Percentiles rank a stretch among this genome's conserved stretches.
phyloP scores from a whole-genome alignment of 345 rosid genomes.

The Arabidopsis suecica region DNA sequence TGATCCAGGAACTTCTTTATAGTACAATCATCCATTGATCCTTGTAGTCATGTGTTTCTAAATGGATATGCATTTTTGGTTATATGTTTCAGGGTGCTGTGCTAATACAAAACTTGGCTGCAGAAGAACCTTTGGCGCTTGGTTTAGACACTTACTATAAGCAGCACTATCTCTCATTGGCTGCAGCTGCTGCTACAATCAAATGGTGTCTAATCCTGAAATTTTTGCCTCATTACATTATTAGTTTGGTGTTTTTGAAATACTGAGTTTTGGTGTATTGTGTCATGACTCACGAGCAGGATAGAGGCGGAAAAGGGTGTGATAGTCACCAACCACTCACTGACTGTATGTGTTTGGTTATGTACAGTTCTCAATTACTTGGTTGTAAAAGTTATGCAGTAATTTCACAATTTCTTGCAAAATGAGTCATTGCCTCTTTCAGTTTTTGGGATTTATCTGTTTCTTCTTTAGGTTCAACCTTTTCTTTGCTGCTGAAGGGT shows the following conservation, averaged over 20 bases:
- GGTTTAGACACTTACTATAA: constrained; percentile 93
- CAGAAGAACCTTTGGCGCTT: constrained; percentile 88
- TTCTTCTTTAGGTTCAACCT: no score
- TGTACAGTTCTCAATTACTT: not conserved
- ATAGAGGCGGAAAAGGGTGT: constrained; percentile 94
- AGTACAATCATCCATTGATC: constrained; percentile 24
- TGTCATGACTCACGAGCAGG: constrained; percentile 55
- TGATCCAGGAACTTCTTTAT: constrained; percentile 24
- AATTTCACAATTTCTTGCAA: not conserved
- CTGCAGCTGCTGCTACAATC: constrained; percentile 88
- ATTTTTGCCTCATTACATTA: constrained; percentile 22
- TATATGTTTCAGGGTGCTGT: constrained; percentile 74
- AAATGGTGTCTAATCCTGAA: constrained; percentile 62
- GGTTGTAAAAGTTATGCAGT: constrained; percentile 20
- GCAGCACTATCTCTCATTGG: constrained; percentile 94
- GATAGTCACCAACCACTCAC: constrained; percentile 85
- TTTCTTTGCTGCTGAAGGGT: constrained; percentile 14
- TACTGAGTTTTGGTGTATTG: constrained; percentile 30
- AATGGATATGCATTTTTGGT: constrained; percentile 39
- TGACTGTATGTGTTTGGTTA: constrained; percentile 60
- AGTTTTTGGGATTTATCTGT: no score
- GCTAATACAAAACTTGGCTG: constrained; percentile 78
- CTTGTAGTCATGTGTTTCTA: constrained; percentile 31
- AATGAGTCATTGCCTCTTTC: constrained; percentile 9
- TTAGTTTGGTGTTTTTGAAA: constrained; percentile 18